Conservation (phyloP, 257 asterid genomes). For the Solanum bulbocastanum region DNA sequence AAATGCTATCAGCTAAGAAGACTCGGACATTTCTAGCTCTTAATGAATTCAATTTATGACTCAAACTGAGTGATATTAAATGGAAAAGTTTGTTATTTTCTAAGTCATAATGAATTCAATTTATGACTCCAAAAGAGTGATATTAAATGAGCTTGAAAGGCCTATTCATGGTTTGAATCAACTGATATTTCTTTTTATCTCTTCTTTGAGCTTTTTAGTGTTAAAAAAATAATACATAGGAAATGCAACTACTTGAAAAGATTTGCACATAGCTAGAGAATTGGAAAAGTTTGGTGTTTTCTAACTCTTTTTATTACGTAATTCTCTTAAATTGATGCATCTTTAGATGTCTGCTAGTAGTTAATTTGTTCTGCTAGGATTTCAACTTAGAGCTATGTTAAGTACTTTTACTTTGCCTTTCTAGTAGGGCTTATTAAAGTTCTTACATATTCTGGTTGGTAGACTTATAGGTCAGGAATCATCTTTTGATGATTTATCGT, state of each 20-base stretch:
- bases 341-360: not conserved
- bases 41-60: not conserved
- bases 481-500: not conserved
- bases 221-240: not conserved
- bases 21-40: not conserved
- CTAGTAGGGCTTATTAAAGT: not conserved
- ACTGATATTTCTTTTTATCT: not conserved
- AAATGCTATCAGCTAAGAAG: not conserved
- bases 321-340: not conserved
- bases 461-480: not conserved
- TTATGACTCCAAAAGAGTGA: not conserved
- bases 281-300: not conserved
- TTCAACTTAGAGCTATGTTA: not conserved
- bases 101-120: not conserved
- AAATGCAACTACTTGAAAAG: not conserved
- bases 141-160: constrained; percentile 9
- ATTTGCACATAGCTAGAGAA: not conserved
- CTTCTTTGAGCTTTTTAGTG: not conserved
- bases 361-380: not conserved
- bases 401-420: not conserved
- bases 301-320: not conserved
- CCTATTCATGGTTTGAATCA: not conserved
- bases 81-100: not conserved
- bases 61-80: not conserved
- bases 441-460: not conserved